Conservation (phyloP, 2,329 filamentous ascomycete species). For the Ceratocystis lukuohia region DNA sequence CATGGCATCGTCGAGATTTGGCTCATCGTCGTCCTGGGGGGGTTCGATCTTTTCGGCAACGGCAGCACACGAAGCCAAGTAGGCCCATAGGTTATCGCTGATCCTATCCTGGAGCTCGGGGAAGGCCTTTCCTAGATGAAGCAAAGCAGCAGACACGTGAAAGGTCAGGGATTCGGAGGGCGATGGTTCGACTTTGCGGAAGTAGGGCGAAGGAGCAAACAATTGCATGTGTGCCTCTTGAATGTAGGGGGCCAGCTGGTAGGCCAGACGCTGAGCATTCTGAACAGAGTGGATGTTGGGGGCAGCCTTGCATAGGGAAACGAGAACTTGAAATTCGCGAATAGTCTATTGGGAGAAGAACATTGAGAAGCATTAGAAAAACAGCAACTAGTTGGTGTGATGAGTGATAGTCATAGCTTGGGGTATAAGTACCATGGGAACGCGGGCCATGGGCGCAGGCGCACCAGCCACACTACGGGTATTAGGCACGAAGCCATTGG, state of each 20-base stretch:
- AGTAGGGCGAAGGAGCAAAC: slow-evolving; percentile 67
- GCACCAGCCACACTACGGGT: slow-evolving; percentile 21
- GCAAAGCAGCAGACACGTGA: slow-evolving; percentile 63
- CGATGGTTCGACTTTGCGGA: slow-evolving; percentile 70
- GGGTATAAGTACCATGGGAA: slow-evolving; percentile 43
- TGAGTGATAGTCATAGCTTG: neutral
- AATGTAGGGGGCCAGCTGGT: slow-evolving; percentile 70
- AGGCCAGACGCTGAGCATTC: slow-evolving; percentile 64
- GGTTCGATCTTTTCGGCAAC: slow-evolving; percentile 44
- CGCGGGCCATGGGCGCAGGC: slow-evolving; percentile 35
- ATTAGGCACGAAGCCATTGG: slow-evolving; percentile 32
- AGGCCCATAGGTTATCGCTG: slow-evolving; percentile 53
- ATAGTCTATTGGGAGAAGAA: slow-evolving; percentile 47
- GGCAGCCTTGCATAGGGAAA: slow-evolving; percentile 84
- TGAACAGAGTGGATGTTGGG: slow-evolving; percentile 56
- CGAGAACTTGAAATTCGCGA: slow-evolving; percentile 79
- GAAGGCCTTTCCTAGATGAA: slow-evolving; percentile 67
- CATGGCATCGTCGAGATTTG: slow-evolving; percentile 52
- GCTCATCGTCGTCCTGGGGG: slow-evolving; percentile 41
- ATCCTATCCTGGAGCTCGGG: slow-evolving; percentile 53
- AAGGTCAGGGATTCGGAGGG: slow-evolving; percentile 76
- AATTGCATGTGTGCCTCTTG: slow-evolving; percentile 69
- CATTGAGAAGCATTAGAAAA: neutral
- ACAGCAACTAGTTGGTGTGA: neutral
- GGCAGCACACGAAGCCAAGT: slow-evolving; percentile 56